Evolutionary conservation across 257 asterid species (phyloP), one percentile per base, ranked within the genome.

Genomic region (Voacanga thouarsii): DNA sequence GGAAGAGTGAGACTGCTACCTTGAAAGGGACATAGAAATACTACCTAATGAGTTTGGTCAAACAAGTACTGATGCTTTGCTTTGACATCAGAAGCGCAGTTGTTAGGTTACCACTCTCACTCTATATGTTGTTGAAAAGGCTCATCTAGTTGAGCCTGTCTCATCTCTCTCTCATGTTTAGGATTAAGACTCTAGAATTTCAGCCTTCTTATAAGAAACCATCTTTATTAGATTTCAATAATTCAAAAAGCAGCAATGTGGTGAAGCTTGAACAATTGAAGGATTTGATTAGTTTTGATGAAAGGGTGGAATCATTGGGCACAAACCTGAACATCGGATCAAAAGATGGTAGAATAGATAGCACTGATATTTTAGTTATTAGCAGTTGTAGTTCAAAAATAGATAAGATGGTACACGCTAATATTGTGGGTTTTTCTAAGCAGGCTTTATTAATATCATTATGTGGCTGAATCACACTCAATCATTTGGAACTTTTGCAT

Each of bases 1-100:
- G 96, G 84, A 85, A 90, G 91, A 79, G 5, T 21, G 94, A 83
- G 68, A 19, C 81, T 56, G 67, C 91, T 8, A 82, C 85, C 66
- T 51, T 24, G 68, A 77, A 72, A 85, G 85, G 77, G 97, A 92
- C 96, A 85, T 92, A 90, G 98, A 94, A 84, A 75, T 89, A 19
- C 78, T 92, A 80, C 94, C 96, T 86, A 89, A 92, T 77, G 91
- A 89, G 81, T 82, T 91, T 86, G 97, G 96, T 86, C 94, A 94
- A 86, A 84, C 93, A 50, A 86, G 75, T 76, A 81, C 77, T 23
- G 98, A 90, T 78, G 78, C 81, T 88, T 82, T 94, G 72, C 96
- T 94, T 90, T 88, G 98, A 71, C 85, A 81, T 89, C 87, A 88
- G 79, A 94, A 94, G 77, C 97, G 98, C 37, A 92, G 55, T 87